These are phyloP conservation scores for Xylaria sp. DNA, from an alignment of 2,329 filamentous ascomycete genomes.

Conservation along the genomic window DNA sequence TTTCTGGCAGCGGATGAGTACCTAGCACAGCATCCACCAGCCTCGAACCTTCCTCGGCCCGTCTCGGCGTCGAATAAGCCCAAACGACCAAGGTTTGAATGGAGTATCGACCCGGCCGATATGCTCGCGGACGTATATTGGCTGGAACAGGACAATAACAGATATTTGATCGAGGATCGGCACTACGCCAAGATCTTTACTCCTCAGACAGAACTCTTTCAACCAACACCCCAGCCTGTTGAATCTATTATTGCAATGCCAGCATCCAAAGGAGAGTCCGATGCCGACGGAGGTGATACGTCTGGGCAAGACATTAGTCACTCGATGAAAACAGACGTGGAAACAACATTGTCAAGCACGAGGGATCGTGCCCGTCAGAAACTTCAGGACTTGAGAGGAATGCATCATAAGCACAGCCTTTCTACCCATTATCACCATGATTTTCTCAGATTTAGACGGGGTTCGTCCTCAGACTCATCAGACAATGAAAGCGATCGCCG, in stretches of 20 bases:
- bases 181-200: constrained; percentile 79
- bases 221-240: constrained; percentile 34
- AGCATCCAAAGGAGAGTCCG: constrained; percentile 32
- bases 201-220: constrained; percentile 33
- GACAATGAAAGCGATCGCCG: constrained; percentile 64
- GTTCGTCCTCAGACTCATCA: constrained; percentile 70
- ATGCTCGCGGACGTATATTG: constrained; percentile 91
- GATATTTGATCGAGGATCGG: constrained; percentile 81
- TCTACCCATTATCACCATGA: constrained; percentile 64
- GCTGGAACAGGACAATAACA: constrained; percentile 86
- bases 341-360: constrained; percentile 62
- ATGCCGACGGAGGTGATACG: constrained; percentile 23
- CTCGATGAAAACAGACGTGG: constrained; percentile 51
- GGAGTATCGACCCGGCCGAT: constrained; percentile 85
- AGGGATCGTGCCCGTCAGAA: constrained; percentile 71
- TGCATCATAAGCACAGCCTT: constrained; percentile 64
- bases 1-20: constrained; percentile 61
- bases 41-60: constrained; percentile 55
- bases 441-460: constrained; percentile 63
- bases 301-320: constrained; percentile 34
- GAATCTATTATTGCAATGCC: constrained; percentile 37
- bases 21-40: constrained; percentile 51
- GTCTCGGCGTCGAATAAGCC: constrained; percentile 65
- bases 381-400: constrained; percentile 66
- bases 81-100: constrained; percentile 82